Base-by-base conservation (phyloP, 805 yeast species). In the Jamesozyma lodderae region DNA sequence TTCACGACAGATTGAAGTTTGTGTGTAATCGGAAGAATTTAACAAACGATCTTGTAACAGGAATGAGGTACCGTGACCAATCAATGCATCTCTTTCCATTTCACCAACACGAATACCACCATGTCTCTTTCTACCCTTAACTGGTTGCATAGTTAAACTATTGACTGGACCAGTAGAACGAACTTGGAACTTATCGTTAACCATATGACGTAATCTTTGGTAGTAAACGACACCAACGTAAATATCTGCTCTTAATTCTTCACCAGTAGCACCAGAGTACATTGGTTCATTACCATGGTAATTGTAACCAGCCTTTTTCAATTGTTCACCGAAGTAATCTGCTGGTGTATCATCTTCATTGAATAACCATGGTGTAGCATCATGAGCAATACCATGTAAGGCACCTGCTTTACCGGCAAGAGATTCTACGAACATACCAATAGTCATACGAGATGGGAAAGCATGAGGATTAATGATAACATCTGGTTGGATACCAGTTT, bases 31-130 rank as follows among this genome's bases (percentile, higher is more conserved):
- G 6, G 95, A 83, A 58, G 95, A 87, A 66, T 92, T 92, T 59
- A 92, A 72, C 57, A 92, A 70, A 66, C 98, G 79, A 62, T 92
- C 98, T 64, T 90, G 97, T 50, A 92, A 69, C 53, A 92, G 67
- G 77, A 75, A 92, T 1, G 98, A 87, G 6, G 98, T 82, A 65
- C 98, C 98, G 59, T 92, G 98, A 42, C 97, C 98, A 62, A 92
- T 87, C 53, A 92, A 70, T 2, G 98, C 98, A 73, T 92, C 98
- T 68, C 98, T 83, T 68, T 92, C 98, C 98, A 92, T 92, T 65
- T 92, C 98, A 63, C 98, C 98, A 28, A 92, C 94, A 73, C 98
- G 94, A 52, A 92, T 92, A 81, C 98, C 98, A 67, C 98, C 98
- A 48, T 82, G 79, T 69, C 97, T 79, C 79, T 92, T 92, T 69